phyloP scores from a whole-genome alignment of 177 flowering plant species.

The Vitis hybrid region DNA sequence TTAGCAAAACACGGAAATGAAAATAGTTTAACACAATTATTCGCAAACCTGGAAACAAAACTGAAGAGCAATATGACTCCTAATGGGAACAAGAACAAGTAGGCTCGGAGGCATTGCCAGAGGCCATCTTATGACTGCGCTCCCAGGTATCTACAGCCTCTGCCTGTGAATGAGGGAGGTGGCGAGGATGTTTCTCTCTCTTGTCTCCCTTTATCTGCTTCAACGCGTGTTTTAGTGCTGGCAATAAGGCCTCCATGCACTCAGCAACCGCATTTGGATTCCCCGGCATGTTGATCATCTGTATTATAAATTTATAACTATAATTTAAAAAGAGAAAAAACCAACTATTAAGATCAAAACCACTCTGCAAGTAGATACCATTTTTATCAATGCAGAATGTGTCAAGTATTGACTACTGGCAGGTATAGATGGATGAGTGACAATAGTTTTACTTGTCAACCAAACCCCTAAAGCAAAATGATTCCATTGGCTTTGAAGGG shows the following conservation, averaged over 20 bases:
- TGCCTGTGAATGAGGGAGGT: conserved; percentile 74
- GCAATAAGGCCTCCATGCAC: conserved; percentile 84
- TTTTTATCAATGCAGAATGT: too few relatives aligned
- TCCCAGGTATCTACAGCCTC: conserved; percentile 66
- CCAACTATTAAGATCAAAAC: background rate
- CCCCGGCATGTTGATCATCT: conserved; percentile 99
- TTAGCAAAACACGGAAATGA: too few relatives aligned
- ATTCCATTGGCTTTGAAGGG: too few relatives aligned
- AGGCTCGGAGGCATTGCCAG: conserved; percentile 24
- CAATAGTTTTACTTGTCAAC: too few relatives aligned
- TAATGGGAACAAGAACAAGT: conserved; percentile 59
- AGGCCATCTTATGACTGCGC: conserved; percentile 52
- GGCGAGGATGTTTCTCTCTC: conserved; percentile 86
- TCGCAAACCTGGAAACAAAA: background rate
- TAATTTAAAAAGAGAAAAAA: background rate
- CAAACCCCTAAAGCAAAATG: too few relatives aligned
- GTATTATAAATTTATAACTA: background rate
- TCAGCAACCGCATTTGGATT: conserved; percentile 96
- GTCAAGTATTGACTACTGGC: too few relatives aligned
- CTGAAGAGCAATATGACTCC: background rate
- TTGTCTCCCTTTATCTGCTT: conserved; percentile 85
- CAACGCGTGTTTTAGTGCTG: conserved; percentile 83
- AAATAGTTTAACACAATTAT: too few relatives aligned
- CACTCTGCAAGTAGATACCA: background rate
- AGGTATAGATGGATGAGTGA: too few relatives aligned